Percentiles rank a stretch among this genome's conserved stretches.
phyloP scores from a whole-genome alignment of 2,329 filamentous ascomycete species.

The Trichoderma breve region DNA sequence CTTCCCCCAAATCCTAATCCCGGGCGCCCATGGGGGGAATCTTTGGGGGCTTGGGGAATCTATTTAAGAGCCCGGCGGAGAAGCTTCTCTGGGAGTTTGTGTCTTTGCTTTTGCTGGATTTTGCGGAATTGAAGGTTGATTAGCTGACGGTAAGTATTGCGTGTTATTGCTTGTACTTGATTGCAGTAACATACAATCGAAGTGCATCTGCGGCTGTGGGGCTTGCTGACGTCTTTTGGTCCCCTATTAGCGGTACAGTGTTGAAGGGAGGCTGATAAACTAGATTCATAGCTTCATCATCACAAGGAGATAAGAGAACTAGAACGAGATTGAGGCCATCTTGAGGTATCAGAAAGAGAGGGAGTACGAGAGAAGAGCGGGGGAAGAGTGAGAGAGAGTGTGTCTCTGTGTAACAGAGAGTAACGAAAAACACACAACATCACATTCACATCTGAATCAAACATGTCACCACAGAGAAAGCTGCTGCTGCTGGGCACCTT shows the following conservation, averaged over 20 bases:
- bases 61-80: neutral
- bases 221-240: neutral
- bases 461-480: slow-evolving; percentile 31
- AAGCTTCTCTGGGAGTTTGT: neutral
- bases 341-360: neutral
- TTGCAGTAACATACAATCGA: neutral
- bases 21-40: neutral
- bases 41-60: neutral
- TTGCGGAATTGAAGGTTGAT: neutral
- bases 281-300: neutral
- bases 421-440: neutral
- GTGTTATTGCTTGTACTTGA: neutral
- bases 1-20: neutral
- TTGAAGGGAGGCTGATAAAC: neutral
- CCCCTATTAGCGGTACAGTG: neutral
- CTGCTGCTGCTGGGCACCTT: slow-evolving; percentile 56
- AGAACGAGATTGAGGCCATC: neutral
- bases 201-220: neutral
- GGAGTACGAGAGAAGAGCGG: neutral
- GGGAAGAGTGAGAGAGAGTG: neutral
- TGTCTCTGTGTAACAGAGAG: neutral
- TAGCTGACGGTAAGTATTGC: neutral
- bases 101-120: neutral
- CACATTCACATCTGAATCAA: too few relatives aligned
- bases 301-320: neutral